Evolutionary conservation across 2,329 filamentous ascomycete species (phyloP).

Genomic region (Clarireedia monteithiana): DNA sequence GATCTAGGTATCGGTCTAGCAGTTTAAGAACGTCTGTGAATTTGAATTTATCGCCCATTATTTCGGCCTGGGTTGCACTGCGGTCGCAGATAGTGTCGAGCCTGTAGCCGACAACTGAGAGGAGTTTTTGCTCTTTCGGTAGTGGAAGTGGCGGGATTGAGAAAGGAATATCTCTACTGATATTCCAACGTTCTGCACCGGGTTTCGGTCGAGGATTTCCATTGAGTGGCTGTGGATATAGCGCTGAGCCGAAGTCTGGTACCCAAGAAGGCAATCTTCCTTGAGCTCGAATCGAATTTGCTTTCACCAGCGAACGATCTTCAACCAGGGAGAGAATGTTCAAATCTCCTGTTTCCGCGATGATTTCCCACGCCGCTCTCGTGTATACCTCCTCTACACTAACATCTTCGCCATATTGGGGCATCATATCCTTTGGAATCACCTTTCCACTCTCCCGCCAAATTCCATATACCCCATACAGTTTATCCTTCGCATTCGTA

Average conservation of each 20-base stretch:
- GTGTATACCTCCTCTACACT: constrained; percentile 8
- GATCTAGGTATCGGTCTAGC: background rate
- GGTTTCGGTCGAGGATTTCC: constrained; percentile 9
- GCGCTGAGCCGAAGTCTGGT: constrained; percentile 11
- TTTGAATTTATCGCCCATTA: constrained; percentile 5
- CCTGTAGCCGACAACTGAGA: background rate
- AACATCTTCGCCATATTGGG: background rate
- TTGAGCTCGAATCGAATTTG: background rate
- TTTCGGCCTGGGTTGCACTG: background rate
- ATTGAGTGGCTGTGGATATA: constrained; percentile 5
- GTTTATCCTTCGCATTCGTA: constrained; percentile 9
- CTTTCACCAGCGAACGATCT: background rate
- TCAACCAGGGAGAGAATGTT: constrained; percentile 16
- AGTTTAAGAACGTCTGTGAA: constrained; percentile 1
- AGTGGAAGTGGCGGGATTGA: background rate
- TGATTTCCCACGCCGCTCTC: constrained; percentile 3
- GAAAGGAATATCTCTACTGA: constrained; percentile 2
- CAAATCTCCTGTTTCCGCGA: constrained; percentile 11
- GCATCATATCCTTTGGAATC: background rate
- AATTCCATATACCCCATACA: constrained; percentile 11
- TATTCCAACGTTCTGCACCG: constrained; percentile 9
- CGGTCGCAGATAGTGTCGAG: background rate
- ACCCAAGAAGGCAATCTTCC: constrained; percentile 14
- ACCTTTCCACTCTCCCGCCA: constrained; percentile 8
- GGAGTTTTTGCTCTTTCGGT: background rate